Conservation (phyloP, 148 eudicot genomes). For the Pouteria glomerata region DNA sequence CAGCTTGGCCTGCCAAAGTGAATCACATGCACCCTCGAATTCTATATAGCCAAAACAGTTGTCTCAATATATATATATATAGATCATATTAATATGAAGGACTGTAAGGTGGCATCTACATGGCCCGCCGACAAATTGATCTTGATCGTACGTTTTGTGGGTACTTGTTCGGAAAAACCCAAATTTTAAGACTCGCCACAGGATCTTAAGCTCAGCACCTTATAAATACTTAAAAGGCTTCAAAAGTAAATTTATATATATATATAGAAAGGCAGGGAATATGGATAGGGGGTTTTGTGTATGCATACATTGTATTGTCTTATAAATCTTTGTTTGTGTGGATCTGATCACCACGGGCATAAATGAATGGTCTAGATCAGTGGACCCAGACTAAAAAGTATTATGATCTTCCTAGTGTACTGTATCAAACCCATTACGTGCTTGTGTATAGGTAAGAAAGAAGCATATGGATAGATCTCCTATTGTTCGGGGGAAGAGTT, state of each 20-base stretch:
- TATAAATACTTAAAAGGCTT: too few species aligned
- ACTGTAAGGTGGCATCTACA: conserved; percentile 23
- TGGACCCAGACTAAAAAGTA: background rate
- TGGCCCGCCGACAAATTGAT: conserved; percentile 44
- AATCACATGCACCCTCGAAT: conserved; percentile 56
- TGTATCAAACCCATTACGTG: background rate
- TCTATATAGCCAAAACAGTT: conserved; percentile 35
- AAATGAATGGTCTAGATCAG: background rate
- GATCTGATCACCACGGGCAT: too few species aligned
- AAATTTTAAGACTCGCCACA: too few species aligned
- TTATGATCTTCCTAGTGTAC: background rate
- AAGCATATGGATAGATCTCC: background rate
- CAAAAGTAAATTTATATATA: too few species aligned
- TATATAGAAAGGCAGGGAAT: too few species aligned
- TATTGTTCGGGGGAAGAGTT: background rate
- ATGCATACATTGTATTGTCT: background rate
- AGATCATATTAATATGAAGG: background rate
- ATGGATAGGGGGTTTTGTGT: background rate
- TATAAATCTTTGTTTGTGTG: too few species aligned
- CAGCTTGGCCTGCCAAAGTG: conserved; percentile 40
- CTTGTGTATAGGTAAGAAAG: background rate
- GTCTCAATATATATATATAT: conserved; percentile 7
- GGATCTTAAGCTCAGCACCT: too few species aligned
- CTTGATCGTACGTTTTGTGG: conserved; percentile 40
- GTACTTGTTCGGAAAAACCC: too few species aligned